Evolutionary conservation across 73 alveolate species (phyloP).

Genomic region (Tetrahymena borealis): DNA sequence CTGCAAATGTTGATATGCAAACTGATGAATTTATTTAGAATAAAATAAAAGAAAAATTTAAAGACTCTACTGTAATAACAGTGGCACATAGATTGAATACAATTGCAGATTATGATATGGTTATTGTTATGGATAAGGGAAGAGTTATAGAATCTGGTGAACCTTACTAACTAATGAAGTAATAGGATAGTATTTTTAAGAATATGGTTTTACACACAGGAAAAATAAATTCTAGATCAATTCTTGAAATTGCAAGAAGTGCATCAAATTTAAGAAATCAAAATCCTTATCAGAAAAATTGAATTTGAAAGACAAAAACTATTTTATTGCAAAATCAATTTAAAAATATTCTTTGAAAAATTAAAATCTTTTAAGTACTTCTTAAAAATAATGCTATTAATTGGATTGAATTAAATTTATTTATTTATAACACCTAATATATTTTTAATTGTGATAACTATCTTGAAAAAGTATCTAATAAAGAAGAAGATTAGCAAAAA

Average conservation of each 20-base stretch:
- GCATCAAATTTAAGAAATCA: not conserved
- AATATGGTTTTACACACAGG: not conserved
- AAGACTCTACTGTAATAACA: slow-evolving; percentile 49
- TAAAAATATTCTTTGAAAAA: no score
- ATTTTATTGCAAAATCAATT: no score
- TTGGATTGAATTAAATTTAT: no score
- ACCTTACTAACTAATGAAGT: not conserved
- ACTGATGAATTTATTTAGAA: slow-evolving; percentile 55
- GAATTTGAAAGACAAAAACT: no score
- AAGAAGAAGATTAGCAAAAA: no score
- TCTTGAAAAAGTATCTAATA: no score
- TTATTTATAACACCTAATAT: no score
- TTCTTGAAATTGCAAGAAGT: not conserved
- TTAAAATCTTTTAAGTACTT: no score
- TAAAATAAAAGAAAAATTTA: slow-evolving; percentile 25
- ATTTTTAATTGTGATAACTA: no score
- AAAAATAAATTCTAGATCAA: not conserved
- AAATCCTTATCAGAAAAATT: not conserved
- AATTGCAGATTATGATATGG: slow-evolving; percentile 42
- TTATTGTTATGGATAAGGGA: slow-evolving; percentile 32
- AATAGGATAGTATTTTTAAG: not conserved
- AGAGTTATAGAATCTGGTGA: slow-evolving; percentile 23
- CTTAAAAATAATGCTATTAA: no score
- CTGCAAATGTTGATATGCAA: slow-evolving; percentile 55
- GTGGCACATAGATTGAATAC: slow-evolving; percentile 56